These are phyloP conservation scores for Nakazawaea sp. DNA, from an alignment of 805 yeast genomes.

Conservation along the genomic window DNA sequence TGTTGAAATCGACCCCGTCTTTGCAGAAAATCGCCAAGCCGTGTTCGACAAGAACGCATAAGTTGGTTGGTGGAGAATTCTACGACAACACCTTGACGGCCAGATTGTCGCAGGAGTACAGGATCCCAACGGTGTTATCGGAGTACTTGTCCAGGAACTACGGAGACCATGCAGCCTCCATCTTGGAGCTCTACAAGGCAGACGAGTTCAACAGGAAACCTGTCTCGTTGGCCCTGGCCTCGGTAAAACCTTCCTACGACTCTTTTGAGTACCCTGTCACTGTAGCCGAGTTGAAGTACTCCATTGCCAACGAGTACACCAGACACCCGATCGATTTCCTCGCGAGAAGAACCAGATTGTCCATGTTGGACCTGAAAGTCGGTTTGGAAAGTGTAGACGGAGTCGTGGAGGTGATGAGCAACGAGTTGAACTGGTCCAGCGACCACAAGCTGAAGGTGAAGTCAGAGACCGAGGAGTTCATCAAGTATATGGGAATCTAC, in stretches of 20 bases:
- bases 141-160: slow-evolving; percentile 79
- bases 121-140: slow-evolving; percentile 68
- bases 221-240: slow-evolving; percentile 45
- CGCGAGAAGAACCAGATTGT: slow-evolving; percentile 89
- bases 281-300: slow-evolving; percentile 82
- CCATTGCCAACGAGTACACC: slow-evolving; percentile 75
- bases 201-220: slow-evolving; percentile 56
- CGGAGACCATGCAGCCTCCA: slow-evolving; percentile 82
- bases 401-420: slow-evolving; percentile 80
- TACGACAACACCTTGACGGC: slow-evolving; percentile 71
- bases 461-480: slow-evolving; percentile 44
- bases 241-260: slow-evolving; percentile 27
- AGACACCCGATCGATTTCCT: slow-evolving; percentile 86
- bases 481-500: slow-evolving; percentile 53
- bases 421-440: slow-evolving; percentile 69
- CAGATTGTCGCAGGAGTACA: slow-evolving; percentile 72
- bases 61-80: slow-evolving; percentile 75
- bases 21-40: slow-evolving; percentile 27
- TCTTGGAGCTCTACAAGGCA: slow-evolving; percentile 48
- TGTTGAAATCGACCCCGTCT: slow-evolving; percentile 33
- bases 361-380: slow-evolving; percentile 82
- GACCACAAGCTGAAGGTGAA: slow-evolving; percentile 48
- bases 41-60: slow-evolving; percentile 46
- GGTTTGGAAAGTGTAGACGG: slow-evolving; percentile 77
- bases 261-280: slow-evolving; percentile 78